Conservation (phyloP, 345 rosid species). For the Zanthoxylum bungeanum region DNA sequence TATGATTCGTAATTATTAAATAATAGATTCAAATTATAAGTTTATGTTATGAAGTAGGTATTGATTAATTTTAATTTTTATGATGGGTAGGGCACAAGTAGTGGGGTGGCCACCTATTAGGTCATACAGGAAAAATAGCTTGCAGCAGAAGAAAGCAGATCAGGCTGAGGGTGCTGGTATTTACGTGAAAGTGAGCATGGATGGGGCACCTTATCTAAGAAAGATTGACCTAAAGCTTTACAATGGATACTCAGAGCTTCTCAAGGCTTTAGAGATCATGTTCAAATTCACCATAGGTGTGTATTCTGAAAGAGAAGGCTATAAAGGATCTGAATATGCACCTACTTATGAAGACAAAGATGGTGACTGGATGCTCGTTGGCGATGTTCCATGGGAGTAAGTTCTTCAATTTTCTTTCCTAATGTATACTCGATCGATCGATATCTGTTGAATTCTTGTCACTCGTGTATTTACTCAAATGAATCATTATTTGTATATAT, state of each 20-base stretch:
- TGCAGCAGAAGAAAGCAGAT: conserved; percentile 43
- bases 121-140: conserved; percentile 55
- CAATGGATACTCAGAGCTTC: conserved; percentile 53
- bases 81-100: conserved; percentile 46
- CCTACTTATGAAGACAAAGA: conserved; percentile 86
- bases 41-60: too few species aligned
- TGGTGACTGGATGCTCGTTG: conserved; percentile 87
- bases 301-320: conserved; percentile 70
- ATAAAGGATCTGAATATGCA: conserved; percentile 64
- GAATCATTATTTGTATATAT: conserved; percentile 5
- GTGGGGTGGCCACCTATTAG: conserved; percentile 85
- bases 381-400: conserved; percentile 85
- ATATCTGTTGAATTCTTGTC: too few species aligned
- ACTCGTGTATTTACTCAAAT: too few species aligned
- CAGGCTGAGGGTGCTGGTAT: conserved; percentile 51
- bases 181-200: conserved; percentile 86
- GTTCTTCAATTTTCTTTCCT: conserved; percentile 13
- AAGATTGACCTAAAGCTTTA: conserved; percentile 66
- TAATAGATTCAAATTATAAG: too few species aligned
- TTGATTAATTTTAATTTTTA: neutral
- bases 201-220: conserved; percentile 81
- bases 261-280: conserved; percentile 65
- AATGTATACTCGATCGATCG: too few species aligned
- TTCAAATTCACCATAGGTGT: conserved; percentile 64
- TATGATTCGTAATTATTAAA: too few species aligned